phyloP scores from a whole-genome alignment of 2,329 filamentous ascomycete species.

The Botrytis deweyae region DNA sequence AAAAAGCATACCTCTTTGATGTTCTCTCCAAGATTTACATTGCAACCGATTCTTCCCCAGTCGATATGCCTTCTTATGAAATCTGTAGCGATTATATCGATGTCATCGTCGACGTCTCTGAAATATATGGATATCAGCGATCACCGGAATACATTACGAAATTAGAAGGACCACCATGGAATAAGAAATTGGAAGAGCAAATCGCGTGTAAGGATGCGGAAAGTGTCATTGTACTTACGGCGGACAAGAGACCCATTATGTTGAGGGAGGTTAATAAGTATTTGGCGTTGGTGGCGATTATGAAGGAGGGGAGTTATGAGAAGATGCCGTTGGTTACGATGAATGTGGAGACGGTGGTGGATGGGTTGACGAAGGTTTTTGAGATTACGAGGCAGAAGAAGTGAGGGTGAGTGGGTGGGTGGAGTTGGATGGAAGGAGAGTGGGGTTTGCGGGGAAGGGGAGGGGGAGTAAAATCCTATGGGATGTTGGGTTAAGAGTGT shows the following conservation, averaged over 20 bases:
- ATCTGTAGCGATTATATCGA: constrained; percentile 99
- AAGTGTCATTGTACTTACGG: constrained; percentile 66
- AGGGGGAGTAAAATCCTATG: not conserved
- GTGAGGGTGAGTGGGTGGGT: constrained; percentile 6
- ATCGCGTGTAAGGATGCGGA: constrained; percentile 65
- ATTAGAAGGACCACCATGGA: constrained; percentile 61
- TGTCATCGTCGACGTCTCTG: constrained; percentile 94
- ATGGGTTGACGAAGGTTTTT: constrained; percentile 77
- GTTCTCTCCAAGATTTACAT: constrained; percentile 99
- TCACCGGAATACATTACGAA: constrained; percentile 53
- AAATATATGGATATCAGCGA: constrained; percentile 82
- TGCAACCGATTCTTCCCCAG: constrained; percentile 87
- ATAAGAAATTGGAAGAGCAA: constrained; percentile 62
- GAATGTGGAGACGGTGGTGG: constrained; percentile 80
- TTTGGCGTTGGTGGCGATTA: constrained; percentile 78
- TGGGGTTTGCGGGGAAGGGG: not conserved
- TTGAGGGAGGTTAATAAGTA: constrained; percentile 71
- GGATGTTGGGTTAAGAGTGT: not conserved
- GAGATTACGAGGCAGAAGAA: constrained; percentile 62
- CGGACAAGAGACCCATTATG: constrained; percentile 61
- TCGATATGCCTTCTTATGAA: constrained; percentile 94
- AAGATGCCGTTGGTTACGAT: constrained; percentile 84
- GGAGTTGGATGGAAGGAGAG: not conserved
- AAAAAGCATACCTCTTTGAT: constrained; percentile 98
- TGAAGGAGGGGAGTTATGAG: constrained; percentile 81